Base-by-base conservation (phyloP, 371 early-diverging fungal genomes). In the Mortierella sp. region DNA sequence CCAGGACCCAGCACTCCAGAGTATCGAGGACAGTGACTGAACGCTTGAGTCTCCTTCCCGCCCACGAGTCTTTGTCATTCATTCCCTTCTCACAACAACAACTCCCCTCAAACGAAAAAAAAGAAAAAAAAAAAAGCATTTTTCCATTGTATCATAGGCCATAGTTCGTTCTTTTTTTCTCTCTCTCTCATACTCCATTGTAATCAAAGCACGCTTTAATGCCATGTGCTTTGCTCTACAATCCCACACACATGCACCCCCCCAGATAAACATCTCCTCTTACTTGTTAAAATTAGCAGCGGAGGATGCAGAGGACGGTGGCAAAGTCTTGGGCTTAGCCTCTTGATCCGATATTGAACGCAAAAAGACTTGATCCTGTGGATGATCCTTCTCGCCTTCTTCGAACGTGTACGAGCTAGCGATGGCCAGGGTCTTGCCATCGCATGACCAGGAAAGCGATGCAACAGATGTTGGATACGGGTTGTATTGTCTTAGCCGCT, bases 351-450 rank as follows among this genome's bases (percentile, higher is more conserved):
- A 62, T 50, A 96, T 78, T 24, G 84, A 66, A 51, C 89, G 85
- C 63, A 96, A 89, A 80, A 86, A 94, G 52, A 96, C 85, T 39
- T 89, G 78, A 71, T 96, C 97, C 1, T 89, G 89, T 6, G 92
- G 86, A 82, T 94, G 94, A 61, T 92, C 93, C 70, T 93, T 91
- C 69, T 96, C 95, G 26, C 96, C 97, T 71, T 97, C 95, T 54
- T 98, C 98, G 80, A 86, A 98, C 2, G 94, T 93, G 81, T 98
- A 98, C 26, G 93, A 93, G 26, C 92, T 88, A 0, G 97, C 97
- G 50, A 98, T 81, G 12, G 98, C 97, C 62, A 98, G 71, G n/a
- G 78, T 72, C 41, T 61, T 80, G 9, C 97, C 98, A 62, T 92
- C 90, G 19, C 83, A 82, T 57, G 86, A 93, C 81, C 97, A 96